Percentiles rank a stretch among this genome's conserved stretches.
Conservation (phyloP, 495 filamentous ascomycete genomes). For the Aspergillus mulundensis region DNA sequence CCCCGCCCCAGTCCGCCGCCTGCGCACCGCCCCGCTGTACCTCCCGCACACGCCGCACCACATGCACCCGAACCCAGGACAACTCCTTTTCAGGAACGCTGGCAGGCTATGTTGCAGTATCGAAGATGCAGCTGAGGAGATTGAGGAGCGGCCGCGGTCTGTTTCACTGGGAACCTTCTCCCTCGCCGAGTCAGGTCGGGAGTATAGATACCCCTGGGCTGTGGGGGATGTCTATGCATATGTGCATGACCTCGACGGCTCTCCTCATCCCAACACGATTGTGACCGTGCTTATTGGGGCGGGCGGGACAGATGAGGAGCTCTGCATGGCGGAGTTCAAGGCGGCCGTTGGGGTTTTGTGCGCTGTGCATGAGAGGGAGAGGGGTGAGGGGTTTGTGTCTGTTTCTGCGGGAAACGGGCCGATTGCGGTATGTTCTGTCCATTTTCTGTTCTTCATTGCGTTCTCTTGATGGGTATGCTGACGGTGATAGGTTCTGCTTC, state of each 20-base stretch:
- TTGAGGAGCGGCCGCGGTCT: too few relatives aligned
- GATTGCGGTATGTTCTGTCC: too few relatives aligned
- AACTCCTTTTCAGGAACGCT: neutral
- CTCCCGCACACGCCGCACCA: neutral
- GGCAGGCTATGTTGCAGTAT: neutral
- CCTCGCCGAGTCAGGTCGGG: too few relatives aligned
- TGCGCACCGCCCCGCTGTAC: neutral
- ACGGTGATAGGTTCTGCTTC: slow-evolving; percentile 34
- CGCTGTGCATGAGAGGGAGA: neutral
- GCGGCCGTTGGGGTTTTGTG: neutral
- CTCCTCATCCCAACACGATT: neutral
- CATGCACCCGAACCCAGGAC: neutral
- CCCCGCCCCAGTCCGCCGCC: too few relatives aligned
- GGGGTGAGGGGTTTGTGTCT: neutral
- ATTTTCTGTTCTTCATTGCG: neutral
- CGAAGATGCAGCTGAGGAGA: too few relatives aligned
- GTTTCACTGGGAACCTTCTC: too few relatives aligned
- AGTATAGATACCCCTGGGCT: neutral
- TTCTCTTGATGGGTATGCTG: neutral
- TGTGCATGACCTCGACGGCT: neutral
- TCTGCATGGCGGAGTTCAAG: neutral
- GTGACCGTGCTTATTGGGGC: neutral
- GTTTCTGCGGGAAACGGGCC: too few relatives aligned
- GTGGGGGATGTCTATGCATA: neutral
- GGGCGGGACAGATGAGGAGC: neutral